A percentile compares a stretch with the other conserved stretches of the same genome.
Conservation (phyloP, 768 basidiomycete genomes). For the Clavulina sp. region DNA sequence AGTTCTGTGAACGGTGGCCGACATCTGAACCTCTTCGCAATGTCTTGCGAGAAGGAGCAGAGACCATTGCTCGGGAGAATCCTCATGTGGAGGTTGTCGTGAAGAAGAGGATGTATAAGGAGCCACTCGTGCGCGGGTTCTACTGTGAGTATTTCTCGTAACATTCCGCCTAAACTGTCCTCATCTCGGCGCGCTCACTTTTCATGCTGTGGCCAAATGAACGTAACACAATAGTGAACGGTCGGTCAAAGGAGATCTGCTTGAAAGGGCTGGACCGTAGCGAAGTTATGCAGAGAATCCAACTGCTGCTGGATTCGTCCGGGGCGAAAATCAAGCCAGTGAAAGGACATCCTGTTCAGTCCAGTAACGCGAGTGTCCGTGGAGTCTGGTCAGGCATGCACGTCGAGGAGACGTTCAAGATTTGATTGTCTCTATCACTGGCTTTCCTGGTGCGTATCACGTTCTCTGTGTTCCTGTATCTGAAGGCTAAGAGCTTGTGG, state of each 20-base stretch:
- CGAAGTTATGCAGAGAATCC: slow-evolving; percentile 58
- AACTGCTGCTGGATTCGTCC: slow-evolving; percentile 71
- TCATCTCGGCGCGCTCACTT: slow-evolving; percentile 1
- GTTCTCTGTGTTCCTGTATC: too few relatives aligned
- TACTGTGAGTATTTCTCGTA: slow-evolving; percentile 36
- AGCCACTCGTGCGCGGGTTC: slow-evolving; percentile 70
- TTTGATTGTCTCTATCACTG: slow-evolving; percentile 13
- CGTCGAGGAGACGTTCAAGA: slow-evolving; percentile 47
- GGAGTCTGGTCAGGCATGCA: slow-evolving; percentile 87
- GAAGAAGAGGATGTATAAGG: slow-evolving; percentile 50
- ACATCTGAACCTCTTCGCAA: slow-evolving; percentile 55
- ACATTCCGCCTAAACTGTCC: slow-evolving; percentile 7
- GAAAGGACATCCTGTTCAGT: slow-evolving; percentile 57
- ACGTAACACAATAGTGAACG: slow-evolving; percentile 40
- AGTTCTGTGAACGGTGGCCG: slow-evolving; percentile 72
- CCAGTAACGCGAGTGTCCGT: slow-evolving; percentile 59
- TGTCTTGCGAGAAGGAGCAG: slow-evolving; percentile 46
- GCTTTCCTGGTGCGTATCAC: too few relatives aligned
- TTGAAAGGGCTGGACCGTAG: slow-evolving; percentile 58
- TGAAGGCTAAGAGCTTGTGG: too few relatives aligned
- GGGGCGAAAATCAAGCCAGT: slow-evolving; percentile 71
- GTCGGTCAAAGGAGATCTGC: slow-evolving; percentile 74
- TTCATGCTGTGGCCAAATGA: slow-evolving; percentile 7
- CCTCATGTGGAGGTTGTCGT: slow-evolving; percentile 79
- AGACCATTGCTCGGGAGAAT: slow-evolving; percentile 46